Evolutionary conservation across 768 basidiomycete genomes (phyloP).

Genomic region (Lentinula raphanica): DNA sequence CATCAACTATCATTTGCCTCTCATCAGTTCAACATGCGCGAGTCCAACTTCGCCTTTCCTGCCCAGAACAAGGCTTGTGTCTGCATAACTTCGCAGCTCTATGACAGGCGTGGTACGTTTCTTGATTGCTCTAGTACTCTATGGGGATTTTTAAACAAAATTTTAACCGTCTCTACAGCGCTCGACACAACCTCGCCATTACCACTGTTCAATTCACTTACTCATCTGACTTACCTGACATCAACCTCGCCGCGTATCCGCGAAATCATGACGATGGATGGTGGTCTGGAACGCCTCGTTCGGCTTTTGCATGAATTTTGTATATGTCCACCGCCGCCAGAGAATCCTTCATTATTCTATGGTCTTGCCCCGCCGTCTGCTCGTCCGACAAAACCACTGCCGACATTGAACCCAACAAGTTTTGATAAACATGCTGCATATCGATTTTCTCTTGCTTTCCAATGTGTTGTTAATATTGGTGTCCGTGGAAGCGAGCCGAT

Average conservation of each 20-base stretch:
- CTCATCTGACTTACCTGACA: constrained; percentile 93
- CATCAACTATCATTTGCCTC: not conserved
- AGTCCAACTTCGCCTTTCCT: constrained; percentile 93
- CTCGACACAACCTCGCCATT: constrained; percentile 52
- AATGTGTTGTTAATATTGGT: constrained; percentile 95
- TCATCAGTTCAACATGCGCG: constrained; percentile 58
- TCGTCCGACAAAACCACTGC: constrained; percentile 47
- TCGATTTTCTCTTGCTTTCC: constrained; percentile 89
- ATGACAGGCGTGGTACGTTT: constrained; percentile 84
- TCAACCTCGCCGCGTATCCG: constrained; percentile 96
- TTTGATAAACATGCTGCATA: constrained; percentile 85
- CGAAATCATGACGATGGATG: constrained; percentile 97
- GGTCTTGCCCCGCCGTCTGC: constrained; percentile 66
- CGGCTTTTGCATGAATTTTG: constrained; percentile 89
- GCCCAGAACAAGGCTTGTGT: constrained; percentile 93
- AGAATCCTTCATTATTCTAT: constrained; percentile 71
- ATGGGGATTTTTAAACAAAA: constrained; percentile 12
- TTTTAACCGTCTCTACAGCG: constrained; percentile 23
- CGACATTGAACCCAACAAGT: constrained; percentile 59
- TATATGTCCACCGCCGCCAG: constrained; percentile 74
- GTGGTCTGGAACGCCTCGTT: constrained; percentile 93
- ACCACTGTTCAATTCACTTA: constrained; percentile 88
- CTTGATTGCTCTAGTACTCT: constrained; percentile 6
- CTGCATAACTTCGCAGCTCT: constrained; percentile 89
- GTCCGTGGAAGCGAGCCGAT: constrained; percentile 93